Conservation (phyloP, 1,284 basidiomycete species). For the Trametes versicolor region DNA sequence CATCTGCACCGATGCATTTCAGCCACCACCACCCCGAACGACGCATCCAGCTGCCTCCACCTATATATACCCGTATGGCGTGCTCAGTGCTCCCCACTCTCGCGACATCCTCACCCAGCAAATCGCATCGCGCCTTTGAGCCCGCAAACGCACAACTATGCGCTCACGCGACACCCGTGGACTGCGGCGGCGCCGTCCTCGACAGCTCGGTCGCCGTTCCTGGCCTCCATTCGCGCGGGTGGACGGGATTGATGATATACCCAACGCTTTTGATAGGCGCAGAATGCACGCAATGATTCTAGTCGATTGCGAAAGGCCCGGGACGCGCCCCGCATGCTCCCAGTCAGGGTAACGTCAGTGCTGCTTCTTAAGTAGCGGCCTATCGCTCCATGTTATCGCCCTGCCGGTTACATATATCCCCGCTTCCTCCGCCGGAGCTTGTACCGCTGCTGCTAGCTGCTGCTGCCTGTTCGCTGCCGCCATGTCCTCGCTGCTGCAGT, state of each 20-base stretch:
- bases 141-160: neutral
- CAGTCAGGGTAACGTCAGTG: neutral
- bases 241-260: constrained; percentile 9
- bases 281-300: constrained; percentile 19
- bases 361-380: constrained; percentile 20
- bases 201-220: constrained; percentile 1
- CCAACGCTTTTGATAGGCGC: constrained; percentile 14
- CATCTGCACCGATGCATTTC: neutral
- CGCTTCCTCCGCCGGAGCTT: neutral
- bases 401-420: neutral
- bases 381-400: constrained; percentile 18
- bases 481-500: constrained; percentile 30
- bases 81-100: neutral
- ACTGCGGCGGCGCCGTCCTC: neutral
- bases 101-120: neutral
- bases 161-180: neutral
- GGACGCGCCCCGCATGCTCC: constrained; percentile 11
- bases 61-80: neutral
- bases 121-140: neutral
- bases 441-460: neutral
- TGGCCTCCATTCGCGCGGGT: neutral
- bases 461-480: neutral
- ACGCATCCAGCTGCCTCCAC: neutral
- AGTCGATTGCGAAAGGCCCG: constrained; percentile 12
- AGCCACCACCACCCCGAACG: neutral